Conservation (phyloP, 768 basidiomycete genomes). For the Boletus subparvulus region DNA sequence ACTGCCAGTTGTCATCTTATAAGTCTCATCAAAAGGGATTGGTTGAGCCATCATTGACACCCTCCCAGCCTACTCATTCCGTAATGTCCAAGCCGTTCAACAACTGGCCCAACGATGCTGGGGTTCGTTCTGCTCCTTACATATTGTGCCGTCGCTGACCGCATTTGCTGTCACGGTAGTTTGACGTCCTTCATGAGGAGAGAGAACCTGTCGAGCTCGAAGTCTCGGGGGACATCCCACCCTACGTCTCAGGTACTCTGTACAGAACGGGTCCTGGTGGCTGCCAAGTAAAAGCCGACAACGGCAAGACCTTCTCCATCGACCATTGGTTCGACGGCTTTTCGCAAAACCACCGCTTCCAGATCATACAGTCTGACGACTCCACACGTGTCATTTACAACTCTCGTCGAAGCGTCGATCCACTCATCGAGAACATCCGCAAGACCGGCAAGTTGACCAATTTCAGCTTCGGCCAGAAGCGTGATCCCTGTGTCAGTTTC, state of each 20-base stretch:
- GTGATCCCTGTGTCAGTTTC: constrained; percentile 31
- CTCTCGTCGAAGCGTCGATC: constrained; percentile 32
- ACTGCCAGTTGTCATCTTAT: not conserved
- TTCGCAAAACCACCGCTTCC: constrained; percentile 40
- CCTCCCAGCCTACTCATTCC: not conserved
- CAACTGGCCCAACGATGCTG: constrained; percentile 32
- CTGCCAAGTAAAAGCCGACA: constrained; percentile 24
- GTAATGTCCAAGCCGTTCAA: constrained; percentile 28
- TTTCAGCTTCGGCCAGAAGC: constrained; percentile 32
- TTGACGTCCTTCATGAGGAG: constrained; percentile 31
- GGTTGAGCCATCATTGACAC: not conserved
- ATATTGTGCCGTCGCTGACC: not conserved
- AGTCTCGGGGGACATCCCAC: constrained; percentile 32
- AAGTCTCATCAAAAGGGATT: not conserved
- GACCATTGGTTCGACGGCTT: constrained; percentile 45
- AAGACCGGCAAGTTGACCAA: constrained; percentile 19
- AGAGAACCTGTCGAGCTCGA: constrained; percentile 27
- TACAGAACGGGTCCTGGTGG: constrained; percentile 41
- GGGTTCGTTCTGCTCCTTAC: constrained; percentile 11
- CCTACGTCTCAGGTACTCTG: constrained; percentile 37
- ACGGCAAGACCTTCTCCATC: constrained; percentile 24
- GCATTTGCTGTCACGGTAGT: constrained; percentile 16
- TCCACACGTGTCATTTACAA: constrained; percentile 34
- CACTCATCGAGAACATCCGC: constrained; percentile 29
- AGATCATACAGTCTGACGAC: constrained; percentile 29